Evolutionary conservation across 495 filamentous ascomycete genomes (phyloP).

Genomic region (Glutinoglossum americanum): DNA sequence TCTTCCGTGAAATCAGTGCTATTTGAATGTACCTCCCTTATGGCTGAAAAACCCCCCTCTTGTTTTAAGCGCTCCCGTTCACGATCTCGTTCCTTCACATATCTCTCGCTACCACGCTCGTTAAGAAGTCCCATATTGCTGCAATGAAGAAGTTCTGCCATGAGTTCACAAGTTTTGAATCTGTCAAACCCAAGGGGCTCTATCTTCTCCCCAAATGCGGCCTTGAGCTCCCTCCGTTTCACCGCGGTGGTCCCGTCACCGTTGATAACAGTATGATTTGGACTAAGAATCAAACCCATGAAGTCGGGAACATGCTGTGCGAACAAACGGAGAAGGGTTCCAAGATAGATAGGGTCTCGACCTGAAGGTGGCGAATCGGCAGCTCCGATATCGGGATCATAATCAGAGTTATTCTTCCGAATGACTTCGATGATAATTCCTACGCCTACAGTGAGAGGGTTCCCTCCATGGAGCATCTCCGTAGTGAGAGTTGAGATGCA

Average conservation of each 20-base stretch:
- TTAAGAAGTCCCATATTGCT: conserved; percentile 98
- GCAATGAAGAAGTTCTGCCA: conserved; percentile 94
- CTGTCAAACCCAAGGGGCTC: conserved; percentile 93
- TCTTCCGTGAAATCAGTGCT: conserved; percentile 26
- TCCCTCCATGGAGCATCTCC: conserved; percentile 87
- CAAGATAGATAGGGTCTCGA: conserved; percentile 91
- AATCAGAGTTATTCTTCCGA: conserved; percentile 97
- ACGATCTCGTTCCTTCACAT: conserved; percentile 57
- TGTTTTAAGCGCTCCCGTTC: conserved; percentile 59
- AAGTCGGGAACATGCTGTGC: conserved; percentile 86
- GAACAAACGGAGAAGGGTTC: conserved; percentile 76
- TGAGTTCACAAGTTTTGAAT: conserved; percentile 97
- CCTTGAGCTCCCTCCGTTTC: conserved; percentile 44
- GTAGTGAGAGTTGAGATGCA: conserved; percentile 65
- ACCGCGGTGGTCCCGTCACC: conserved; percentile 35
- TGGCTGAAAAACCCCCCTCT: conserved; percentile 33
- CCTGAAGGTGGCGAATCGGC: conserved; percentile 58
- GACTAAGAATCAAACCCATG: conserved; percentile 64
- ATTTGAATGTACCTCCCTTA: conserved; percentile 21
- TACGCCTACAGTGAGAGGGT: conserved; percentile 87
- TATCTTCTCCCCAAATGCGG: conserved; percentile 75
- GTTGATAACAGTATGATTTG: conserved; percentile 36
- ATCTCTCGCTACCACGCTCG: conserved; percentile 73
- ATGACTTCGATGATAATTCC: conserved; percentile 98
- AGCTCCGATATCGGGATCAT: conserved; percentile 71